Evolutionary conservation across 1,284 basidiomycete species (phyloP).

Genomic region (Cryptococcus wingfieldii): DNA sequence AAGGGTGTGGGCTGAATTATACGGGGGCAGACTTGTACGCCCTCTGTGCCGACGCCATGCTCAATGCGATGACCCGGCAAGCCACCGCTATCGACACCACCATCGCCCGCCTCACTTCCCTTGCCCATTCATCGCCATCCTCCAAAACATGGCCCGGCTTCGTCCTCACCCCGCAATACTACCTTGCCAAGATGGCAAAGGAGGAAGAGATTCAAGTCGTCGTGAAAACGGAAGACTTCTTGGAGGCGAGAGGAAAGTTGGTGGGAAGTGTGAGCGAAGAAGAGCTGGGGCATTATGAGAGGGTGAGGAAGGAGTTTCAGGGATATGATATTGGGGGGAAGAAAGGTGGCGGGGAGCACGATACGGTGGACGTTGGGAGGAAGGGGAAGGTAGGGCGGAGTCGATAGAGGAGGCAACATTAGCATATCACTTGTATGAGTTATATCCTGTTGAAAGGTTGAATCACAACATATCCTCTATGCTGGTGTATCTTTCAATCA

Average conservation of each 20-base stretch:
- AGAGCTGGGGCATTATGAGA: slow-evolving; percentile 83
- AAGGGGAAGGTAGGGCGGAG: slow-evolving; percentile 1
- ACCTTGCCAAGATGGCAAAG: slow-evolving; percentile 77
- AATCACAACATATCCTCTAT: too few species aligned
- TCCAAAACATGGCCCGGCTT: slow-evolving; percentile 54
- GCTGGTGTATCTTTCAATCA: too few species aligned
- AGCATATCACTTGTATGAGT: too few species aligned
- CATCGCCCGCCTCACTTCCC: slow-evolving; percentile 55
- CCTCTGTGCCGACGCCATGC: slow-evolving; percentile 90
- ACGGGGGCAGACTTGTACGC: slow-evolving; percentile 99
- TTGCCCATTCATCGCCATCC: slow-evolving; percentile 45
- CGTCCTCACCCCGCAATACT: slow-evolving; percentile 80
- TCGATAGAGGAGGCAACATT: not conserved
- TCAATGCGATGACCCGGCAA: slow-evolving; percentile 89
- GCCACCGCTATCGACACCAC: slow-evolving; percentile 71
- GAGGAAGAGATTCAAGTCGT: slow-evolving; percentile 61
- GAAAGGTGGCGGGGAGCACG: not conserved
- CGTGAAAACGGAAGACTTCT: slow-evolving; percentile 54
- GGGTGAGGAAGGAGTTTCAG: slow-evolving; percentile 66
- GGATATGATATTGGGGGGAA: slow-evolving; percentile 27
- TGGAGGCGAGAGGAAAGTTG: slow-evolving; percentile 66
- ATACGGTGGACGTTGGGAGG: not conserved
- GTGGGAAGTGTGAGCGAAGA: slow-evolving; percentile 81
- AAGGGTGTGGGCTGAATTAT: slow-evolving; percentile 83
- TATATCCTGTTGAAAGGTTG: too few species aligned